Evolutionary conservation across 768 basidiomycete genomes (phyloP), one percentile per base, ranked within the genome.

Genomic region (Pulveroboletus ravenelii): DNA sequence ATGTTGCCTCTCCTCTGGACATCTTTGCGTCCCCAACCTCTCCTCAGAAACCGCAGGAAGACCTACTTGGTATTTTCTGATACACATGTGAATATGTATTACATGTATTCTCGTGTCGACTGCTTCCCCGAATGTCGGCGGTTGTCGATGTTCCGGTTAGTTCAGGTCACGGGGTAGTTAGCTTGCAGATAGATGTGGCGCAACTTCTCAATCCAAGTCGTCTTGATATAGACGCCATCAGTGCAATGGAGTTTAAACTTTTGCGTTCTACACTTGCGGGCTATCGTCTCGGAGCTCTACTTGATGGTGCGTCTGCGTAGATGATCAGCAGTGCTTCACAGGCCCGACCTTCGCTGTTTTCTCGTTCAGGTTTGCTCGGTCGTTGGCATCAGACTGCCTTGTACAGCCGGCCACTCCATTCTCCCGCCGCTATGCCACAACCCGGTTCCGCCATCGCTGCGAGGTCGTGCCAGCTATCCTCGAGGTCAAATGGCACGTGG

Each of bases 1-100:
- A 49, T 36, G 14, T 35, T 32, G 8, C 55, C 12, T 43, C 62
- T 8, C 53, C 58, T 43, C 39, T 71, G 42, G 70, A 64, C 6
- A 58, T 56, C 29, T 10, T 61, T 3, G 20, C 43, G 2, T 57
- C 64, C 3, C 48, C 61, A 13, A 53, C 55, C 15, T 50, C 66
- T 12, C 50, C 52, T 13, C 70, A 70, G 56, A 61, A 68, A 45
- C 64, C 70, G 9, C 69, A 77, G 61, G 80, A 81, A 34, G 81
- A 82, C 61, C 58, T 80, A 54, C 63, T 82, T 52, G 81, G 80
- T 14, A 63, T 82, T 62, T 82, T 82, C 54, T 80, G 69, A 69
- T 52, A 55, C 17, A 38, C 40, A 41, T 25, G 50, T 31, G 43
- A 30, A 47, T 34, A 13, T 6, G 20, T 50, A 36, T 35, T 43